phyloP scores from a whole-genome alignment of 129 eudicot species.

The Chrysanthemum lavandulifolium region DNA sequence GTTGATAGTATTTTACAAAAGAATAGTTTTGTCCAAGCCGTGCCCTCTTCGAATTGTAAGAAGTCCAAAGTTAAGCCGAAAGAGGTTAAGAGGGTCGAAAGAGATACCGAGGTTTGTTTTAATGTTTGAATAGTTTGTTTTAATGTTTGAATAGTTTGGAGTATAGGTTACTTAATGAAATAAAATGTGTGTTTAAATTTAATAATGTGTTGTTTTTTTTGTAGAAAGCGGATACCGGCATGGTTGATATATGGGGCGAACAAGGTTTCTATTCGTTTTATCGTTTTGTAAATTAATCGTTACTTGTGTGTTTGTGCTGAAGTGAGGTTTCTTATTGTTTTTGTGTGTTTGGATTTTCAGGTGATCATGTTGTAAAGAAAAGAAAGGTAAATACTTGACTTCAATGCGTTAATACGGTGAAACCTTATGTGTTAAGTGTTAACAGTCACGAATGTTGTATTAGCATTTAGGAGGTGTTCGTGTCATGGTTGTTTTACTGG shows the following conservation, averaged over 20 bases:
- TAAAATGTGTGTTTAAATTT: background rate
- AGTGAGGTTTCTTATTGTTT: constrained; percentile 12
- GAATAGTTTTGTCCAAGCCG: constrained; percentile 68
- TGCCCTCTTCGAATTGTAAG: constrained; percentile 63
- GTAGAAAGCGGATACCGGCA: constrained; percentile 48
- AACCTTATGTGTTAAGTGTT: no score
- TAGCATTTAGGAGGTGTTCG: no score
- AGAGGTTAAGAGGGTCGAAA: constrained; percentile 32
- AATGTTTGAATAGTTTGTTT: background rate
- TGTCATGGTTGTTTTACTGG: no score
- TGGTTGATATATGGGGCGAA: constrained; percentile 68
- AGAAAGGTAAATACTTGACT: constrained; percentile 50
- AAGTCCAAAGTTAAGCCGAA: constrained; percentile 42
- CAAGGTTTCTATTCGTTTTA: constrained; percentile 33
- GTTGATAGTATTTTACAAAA: constrained; percentile 63
- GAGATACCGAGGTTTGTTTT: constrained; percentile 25
- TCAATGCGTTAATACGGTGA: background rate
- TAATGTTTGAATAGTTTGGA: background rate
- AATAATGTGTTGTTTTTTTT: background rate
- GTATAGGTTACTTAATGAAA: no score
- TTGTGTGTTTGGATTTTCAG: constrained; percentile 40
- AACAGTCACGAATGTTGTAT: no score
- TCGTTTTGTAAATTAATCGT: background rate
- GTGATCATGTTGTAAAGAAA: constrained; percentile 34
- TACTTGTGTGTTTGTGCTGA: constrained; percentile 10